Conservation (phyloP, 345 rosid genomes). For the Kandelia obovata region DNA sequence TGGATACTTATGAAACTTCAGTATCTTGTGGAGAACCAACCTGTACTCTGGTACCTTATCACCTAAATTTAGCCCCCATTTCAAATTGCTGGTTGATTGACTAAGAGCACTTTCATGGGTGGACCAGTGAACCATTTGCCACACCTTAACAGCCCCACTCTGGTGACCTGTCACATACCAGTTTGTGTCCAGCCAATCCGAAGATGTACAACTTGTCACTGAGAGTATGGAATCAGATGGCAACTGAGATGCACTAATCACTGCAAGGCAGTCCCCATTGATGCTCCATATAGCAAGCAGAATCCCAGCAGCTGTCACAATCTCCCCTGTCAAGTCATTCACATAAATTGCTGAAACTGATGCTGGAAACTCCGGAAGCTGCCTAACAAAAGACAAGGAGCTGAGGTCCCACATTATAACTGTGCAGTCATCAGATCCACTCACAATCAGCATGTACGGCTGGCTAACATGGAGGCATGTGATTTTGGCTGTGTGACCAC, state of each 20-base stretch:
- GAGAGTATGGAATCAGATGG: slow-evolving; percentile 94
- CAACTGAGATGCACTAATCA: slow-evolving; percentile 81
- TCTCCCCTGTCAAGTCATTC: slow-evolving; percentile 90
- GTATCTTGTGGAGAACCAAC: slow-evolving; percentile 73
- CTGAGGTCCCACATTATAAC: slow-evolving; percentile 97
- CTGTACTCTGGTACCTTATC: slow-evolving; percentile 69
- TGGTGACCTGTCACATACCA: slow-evolving; percentile 99
- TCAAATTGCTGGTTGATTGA: slow-evolving; percentile 44
- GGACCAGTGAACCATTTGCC: slow-evolving; percentile 86
- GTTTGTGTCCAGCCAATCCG: slow-evolving; percentile 89
- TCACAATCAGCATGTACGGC: slow-evolving; percentile 90
- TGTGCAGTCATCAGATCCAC: slow-evolving; percentile 96
- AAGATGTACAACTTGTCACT: slow-evolving; percentile 72
- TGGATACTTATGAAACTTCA: slow-evolving; percentile 82
- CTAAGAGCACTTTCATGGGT: slow-evolving; percentile 45
- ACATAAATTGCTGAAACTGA: slow-evolving; percentile 87
- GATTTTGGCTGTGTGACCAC: slow-evolving; percentile 75
- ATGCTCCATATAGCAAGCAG: slow-evolving; percentile 96
- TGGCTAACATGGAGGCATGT: slow-evolving; percentile 94
- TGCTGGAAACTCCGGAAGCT: slow-evolving; percentile 81
- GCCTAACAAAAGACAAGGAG: slow-evolving; percentile 75
- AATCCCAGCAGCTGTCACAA: slow-evolving; percentile 93
- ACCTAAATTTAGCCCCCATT: slow-evolving; percentile 58
- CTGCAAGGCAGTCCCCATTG: slow-evolving; percentile 96
- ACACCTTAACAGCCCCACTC: slow-evolving; percentile 94